Evolutionary conservation across 2,329 filamentous ascomycete genomes (phyloP), one percentile per base, ranked within the genome.

Genomic region (Beauveria bassiana): DNA sequence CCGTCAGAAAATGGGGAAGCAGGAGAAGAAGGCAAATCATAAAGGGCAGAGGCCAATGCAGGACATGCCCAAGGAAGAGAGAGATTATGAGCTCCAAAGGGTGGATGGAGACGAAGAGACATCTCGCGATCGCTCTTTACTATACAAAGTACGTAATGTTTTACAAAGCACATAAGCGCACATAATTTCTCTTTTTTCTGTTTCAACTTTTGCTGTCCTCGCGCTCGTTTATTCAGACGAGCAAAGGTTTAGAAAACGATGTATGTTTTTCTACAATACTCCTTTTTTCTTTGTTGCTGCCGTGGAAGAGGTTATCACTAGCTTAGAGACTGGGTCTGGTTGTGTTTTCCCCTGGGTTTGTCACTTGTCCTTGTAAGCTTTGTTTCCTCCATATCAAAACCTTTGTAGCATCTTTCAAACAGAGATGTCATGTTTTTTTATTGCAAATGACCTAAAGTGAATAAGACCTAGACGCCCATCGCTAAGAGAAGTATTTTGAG

Each of bases 81-180:
- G n/a, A 46, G 20, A 18, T 26, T 26, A 12, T 14, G 22, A 45
- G 20, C 22, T 46, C n/a, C 24, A 40, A 61, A 50, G 51, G 10
- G 18, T 34, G 34, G 34, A 38, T 24, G 49, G 38, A 50, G 42
- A 20, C 18, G 31, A 34, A 43, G 47, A 45, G 47, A 28, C 38
- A 50, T 28, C 20, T 31, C 10, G 34, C 26, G 49, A 47, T 47
- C 10, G n/a, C 59, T 55, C 42, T 16, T 54, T 52, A 45, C 52
- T 47, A 53, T 42, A 60, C 50, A 53, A 64, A 66, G 69, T 71
- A 73, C 70, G 67, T 75, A 75, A 75, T 75, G 73, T 75, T 67
- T 74, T 54, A 62, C 46, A 50, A 55, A 56, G 52, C 43, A 61
- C 58, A 60, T 60, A 60, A 34, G 50, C 58, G 20, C 58, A 60